Evolutionary conservation across 192 early-diverging fungal genomes (phyloP), one percentile per base, ranked within the genome.

Genomic region (Phlyctochytrium bullatum): DNA sequence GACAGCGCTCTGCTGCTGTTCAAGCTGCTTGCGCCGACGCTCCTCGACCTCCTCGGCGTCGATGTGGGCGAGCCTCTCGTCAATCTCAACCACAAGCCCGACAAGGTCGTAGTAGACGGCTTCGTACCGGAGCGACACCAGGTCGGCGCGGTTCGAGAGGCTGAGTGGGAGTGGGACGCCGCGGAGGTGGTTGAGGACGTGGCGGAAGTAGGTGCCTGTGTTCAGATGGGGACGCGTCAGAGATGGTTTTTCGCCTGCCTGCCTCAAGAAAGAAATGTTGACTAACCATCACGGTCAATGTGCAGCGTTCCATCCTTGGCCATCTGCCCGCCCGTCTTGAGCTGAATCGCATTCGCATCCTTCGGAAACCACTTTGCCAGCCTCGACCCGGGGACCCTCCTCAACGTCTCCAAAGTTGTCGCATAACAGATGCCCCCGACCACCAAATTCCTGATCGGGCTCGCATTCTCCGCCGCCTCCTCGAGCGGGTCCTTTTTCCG

Each of bases 161-260:
- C 59, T 50, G 35, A 53, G 68, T 34, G 54, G 52, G 14, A 72
- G 36, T 17, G 76, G 73, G 3, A 78, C 17, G 28, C 76, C 80
- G 47, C 80, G 73, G 2, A 82, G 62, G 52, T 82, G 76, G 66
- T 82, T 82, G 28, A 82, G 63, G n/a, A 82, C 67, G 65, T 79
- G 80, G 34, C 73, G 66, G 52, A 82, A 82, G 62, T 72, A 61
- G 2, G 74, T 74, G 30, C 70, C 73, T 75, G 64, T 35, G n/a
- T n/a, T n/a, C n/a, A n/a, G n/a, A n/a, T n/a, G n/a, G n/a, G n/a
- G n/a, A n/a, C n/a, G n/a, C n/a, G n/a, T n/a, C n/a, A n/a, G n/a
- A n/a, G n/a, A n/a, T n/a, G n/a, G n/a, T n/a, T n/a, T n/a, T n/a
- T n/a, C n/a, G n/a, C n/a, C n/a, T n/a, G n/a, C 14, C 0, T 1